phyloP scores from a whole-genome alignment of 495 filamentous ascomycete species.

The Astrothelium macrocarpum region DNA sequence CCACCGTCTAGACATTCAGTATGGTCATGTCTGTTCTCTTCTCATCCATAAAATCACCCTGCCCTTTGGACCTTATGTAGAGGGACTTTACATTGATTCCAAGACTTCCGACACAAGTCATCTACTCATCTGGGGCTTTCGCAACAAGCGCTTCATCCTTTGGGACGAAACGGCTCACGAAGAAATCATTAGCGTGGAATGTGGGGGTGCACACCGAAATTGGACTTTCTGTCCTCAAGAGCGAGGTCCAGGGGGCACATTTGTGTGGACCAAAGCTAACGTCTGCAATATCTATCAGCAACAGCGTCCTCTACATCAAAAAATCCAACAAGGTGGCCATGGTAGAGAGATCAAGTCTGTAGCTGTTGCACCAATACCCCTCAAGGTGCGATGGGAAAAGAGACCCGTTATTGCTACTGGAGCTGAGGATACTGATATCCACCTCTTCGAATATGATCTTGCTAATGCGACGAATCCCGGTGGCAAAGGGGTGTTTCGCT shows the following conservation, averaged over 20 bases:
- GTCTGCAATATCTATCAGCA: conserved; percentile 40
- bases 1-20: conserved; percentile 28
- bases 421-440: conserved; percentile 79
- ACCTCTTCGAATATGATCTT: conserved; percentile 45
- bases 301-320: conserved; percentile 42
- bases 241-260: conserved; percentile 28
- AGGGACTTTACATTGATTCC: conserved; percentile 51
- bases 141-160: conserved; percentile 62
- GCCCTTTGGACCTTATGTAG: conserved; percentile 57
- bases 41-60: conserved; percentile 47
- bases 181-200: conserved; percentile 60
- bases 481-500: conserved; percentile 35
- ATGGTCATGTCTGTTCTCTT: conserved; percentile 11
- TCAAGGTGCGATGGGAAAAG: background rate
- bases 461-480: background rate
- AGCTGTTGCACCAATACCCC: conserved; percentile 38
- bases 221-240: conserved; percentile 50
- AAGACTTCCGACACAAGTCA: conserved; percentile 23
- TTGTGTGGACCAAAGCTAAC: conserved; percentile 49
- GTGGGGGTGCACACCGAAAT: conserved; percentile 70
- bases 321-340: conserved; percentile 62
- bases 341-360: conserved; percentile 80
- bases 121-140: conserved; percentile 72
- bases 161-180: conserved; percentile 61
- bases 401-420: conserved; percentile 60